These are phyloP conservation scores for Fusarium buharicum DNA, from an alignment of 2,329 filamentous ascomycete species.

Conservation along the genomic window DNA sequence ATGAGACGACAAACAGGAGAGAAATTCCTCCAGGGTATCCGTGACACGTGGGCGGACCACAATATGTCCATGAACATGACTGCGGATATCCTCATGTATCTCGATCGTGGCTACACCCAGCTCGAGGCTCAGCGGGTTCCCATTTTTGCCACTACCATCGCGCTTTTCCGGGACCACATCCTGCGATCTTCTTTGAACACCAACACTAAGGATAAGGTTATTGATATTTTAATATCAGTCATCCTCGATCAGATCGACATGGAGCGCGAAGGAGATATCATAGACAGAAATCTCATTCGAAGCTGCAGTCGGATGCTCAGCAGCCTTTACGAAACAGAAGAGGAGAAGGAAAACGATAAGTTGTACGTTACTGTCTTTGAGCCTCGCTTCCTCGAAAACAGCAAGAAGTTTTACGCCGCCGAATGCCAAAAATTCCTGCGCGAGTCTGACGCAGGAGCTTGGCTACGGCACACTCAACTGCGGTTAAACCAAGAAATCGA, in stretches of 20 bases:
- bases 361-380: conserved; percentile 89
- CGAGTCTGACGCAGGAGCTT: conserved; percentile 82
- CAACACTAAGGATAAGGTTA: conserved; percentile 64
- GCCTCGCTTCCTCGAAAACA: conserved; percentile 76
- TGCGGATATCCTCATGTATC: conserved; percentile 96
- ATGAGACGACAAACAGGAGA: conserved; percentile 85
- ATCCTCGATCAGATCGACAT: conserved; percentile 91
- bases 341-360: conserved; percentile 80
- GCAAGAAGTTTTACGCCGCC: conserved; percentile 75
- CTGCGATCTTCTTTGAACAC: conserved; percentile 68
- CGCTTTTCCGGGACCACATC: conserved; percentile 87
- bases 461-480: conserved; percentile 79
- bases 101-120: conserved; percentile 85
- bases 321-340: conserved; percentile 82
- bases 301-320: conserved; percentile 91
- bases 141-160: conserved; percentile 87
- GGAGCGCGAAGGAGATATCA: conserved; percentile 89
- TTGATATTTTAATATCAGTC: conserved; percentile 80
- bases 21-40: conserved; percentile 80
- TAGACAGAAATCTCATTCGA: conserved; percentile 84
- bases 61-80: conserved; percentile 96
- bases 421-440: conserved; percentile 81
- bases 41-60: conserved; percentile 86
- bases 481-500: conserved; percentile 84
- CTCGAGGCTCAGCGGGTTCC: conserved; percentile 74